Evolutionary conservation across 2,329 filamentous ascomycete species (phyloP), one percentile per base, ranked within the genome.

Genomic region (Pyrenophora graminea): DNA sequence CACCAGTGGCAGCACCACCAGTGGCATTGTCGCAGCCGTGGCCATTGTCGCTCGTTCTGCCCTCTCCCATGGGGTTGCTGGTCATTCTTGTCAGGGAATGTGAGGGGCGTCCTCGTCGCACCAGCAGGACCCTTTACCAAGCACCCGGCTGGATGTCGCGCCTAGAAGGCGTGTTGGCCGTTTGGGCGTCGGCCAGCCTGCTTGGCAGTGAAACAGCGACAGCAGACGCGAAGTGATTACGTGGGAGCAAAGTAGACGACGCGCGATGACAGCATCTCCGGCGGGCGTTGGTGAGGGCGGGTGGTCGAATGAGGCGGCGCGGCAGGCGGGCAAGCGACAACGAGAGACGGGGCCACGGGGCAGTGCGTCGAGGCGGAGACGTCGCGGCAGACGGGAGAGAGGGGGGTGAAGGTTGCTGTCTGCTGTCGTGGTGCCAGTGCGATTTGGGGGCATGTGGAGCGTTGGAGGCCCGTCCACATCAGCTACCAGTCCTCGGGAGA

Each of bases 61-160:
- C 61, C 48, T 72, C 68, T 45, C 57, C 63, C 61, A 65, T 61
- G 63, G 67, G 53, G 54, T 38, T 58, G 63, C 61, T 57, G 56
- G 60, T 61, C 69, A 72, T 72, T 48, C 62, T 63, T 58, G 36
- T 31, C 37, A 47, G 52, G 33, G 33, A 30, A 45, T 51, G 47
- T 47, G 54, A 61, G 60, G 57, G 60, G 50, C 47, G 27, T 56
- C 51, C 54, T 57, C 51, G 62, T 61, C 55, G 56, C 59, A 55
- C 56, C 53, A 59, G 56, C 56, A 46, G 50, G 44, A 37, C 41
- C 54, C 42, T 38, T 52, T 17, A 48, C 48, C 42, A 50, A 36
- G 38, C 53, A 42, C 44, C 41, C 41, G 51, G 39, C 48, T 46
- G 34, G 51, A 48, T 41, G 63, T 58, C 54, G 59, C 55, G 56